These are phyloP conservation scores for Bryoerythrophyllum caledonicum DNA, from an alignment of 225 moss, liverwort and hornwort genomes.

Conservation along the genomic window DNA sequence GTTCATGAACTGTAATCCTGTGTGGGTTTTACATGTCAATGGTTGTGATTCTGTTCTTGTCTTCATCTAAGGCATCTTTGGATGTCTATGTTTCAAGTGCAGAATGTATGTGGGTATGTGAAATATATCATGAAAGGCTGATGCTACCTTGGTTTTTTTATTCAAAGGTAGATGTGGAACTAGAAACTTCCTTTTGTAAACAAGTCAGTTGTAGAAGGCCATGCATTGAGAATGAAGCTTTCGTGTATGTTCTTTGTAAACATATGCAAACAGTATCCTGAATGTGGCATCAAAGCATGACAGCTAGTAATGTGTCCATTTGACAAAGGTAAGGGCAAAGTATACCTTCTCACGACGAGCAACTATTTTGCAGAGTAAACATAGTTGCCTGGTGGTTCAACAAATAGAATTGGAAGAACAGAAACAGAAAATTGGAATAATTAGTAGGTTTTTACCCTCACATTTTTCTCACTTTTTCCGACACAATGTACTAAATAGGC, in stretches of 20 bases:
- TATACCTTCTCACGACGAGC: neutral
- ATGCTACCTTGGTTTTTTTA: neutral
- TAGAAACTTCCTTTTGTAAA: neutral
- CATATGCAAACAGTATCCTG: neutral
- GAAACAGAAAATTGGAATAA: too few relatives aligned
- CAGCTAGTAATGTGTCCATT: neutral
- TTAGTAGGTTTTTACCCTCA: too few relatives aligned
- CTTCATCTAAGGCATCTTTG: neutral
- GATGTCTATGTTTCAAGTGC: neutral
- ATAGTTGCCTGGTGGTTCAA: constrained; percentile 6
- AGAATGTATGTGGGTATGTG: neutral
- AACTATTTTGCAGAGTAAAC: neutral
- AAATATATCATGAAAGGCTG: neutral
- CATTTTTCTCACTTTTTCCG: too few relatives aligned
- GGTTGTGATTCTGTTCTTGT: neutral
- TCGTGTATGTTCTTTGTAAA: neutral
- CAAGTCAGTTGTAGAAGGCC: neutral
- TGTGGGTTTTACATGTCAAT: neutral
- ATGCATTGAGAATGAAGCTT: neutral
- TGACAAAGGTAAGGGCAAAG: neutral
- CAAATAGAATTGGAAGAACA: too few relatives aligned
- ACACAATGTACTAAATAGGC: too few relatives aligned
- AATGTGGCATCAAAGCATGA: neutral
- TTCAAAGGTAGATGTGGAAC: neutral
- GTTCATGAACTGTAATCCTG: constrained; percentile 21